phyloP scores from a whole-genome alignment of 768 basidiomycete species.

The Hygrophoropsis aurantiaca region DNA sequence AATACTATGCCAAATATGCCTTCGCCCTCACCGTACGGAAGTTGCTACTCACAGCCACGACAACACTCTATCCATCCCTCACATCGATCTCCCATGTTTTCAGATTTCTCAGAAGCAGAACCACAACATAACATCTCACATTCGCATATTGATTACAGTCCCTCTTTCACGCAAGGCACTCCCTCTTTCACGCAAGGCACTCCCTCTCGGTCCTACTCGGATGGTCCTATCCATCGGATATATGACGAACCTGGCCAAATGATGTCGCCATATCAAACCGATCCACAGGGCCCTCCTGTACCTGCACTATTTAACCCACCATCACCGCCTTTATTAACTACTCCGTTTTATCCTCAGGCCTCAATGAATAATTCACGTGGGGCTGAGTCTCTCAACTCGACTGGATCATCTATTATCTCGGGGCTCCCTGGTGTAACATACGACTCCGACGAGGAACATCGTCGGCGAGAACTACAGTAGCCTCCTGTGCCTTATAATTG shows the following conservation, averaged over 20 bases:
- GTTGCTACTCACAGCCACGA: constrained; percentile 10
- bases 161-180: constrained; percentile 8
- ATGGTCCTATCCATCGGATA: constrained; percentile 16
- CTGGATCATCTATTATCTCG: constrained; percentile 11
- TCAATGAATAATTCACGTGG: constrained; percentile 6
- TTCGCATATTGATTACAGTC: constrained; percentile 6
- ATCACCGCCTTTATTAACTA: constrained; percentile 26
- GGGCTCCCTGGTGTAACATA: constrained; percentile 17
- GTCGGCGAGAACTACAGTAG: constrained; percentile 7
- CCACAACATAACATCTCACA: constrained; percentile 11
- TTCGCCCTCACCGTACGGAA: constrained; percentile 8
- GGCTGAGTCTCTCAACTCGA: constrained; percentile 7
- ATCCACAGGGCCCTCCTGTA: constrained; percentile 7
- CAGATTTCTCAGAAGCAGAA: constrained; percentile 11
- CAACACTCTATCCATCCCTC: constrained; percentile 5
- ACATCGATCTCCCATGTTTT: constrained; percentile 15
- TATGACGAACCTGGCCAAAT: constrained; percentile 11
- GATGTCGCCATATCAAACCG: constrained; percentile 11
- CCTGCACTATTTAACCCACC: constrained; percentile 13
- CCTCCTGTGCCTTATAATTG: constrained; percentile 2
- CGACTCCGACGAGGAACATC: constrained; percentile 8
- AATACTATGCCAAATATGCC: too few relatives aligned
- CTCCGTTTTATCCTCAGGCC: constrained; percentile 29
- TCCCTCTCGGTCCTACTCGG: constrained; percentile 17
- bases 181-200: constrained; percentile 9